Evolutionary conservation across 306 rosid genomes (phyloP).

Genomic region (Cicer arietinum): DNA sequence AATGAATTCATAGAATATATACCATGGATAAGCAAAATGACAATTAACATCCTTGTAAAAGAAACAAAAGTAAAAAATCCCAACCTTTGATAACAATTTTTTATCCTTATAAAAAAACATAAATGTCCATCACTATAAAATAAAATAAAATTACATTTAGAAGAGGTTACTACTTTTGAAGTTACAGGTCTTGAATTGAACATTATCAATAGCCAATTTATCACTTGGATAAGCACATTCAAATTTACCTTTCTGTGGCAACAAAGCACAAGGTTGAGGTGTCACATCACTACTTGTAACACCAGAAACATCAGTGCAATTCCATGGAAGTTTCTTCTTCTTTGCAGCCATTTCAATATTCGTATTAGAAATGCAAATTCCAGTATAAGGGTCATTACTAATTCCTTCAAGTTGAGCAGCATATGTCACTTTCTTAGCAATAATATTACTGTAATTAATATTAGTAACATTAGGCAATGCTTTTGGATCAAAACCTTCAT

Average conservation of each 20-base stretch:
- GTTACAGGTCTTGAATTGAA: conserved; percentile 57
- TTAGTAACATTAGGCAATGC: conserved; percentile 61
- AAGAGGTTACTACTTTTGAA: not conserved
- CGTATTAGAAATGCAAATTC: conserved; percentile 70
- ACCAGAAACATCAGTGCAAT: conserved; percentile 66
- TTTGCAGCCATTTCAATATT: conserved; percentile 31
- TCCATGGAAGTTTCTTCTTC: conserved; percentile 65
- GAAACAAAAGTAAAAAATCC: no score
- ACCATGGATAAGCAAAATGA: no score
- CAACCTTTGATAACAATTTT: no score
- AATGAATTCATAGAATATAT: no score
- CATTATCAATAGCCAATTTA: conserved; percentile 59
- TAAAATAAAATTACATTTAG: not conserved
- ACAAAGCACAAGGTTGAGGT: conserved; percentile 61
- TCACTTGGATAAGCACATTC: conserved; percentile 62
- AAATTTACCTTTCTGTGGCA: conserved; percentile 46
- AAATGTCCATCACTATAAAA: no score
- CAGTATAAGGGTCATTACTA: conserved; percentile 51
- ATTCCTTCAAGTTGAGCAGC: conserved; percentile 55
- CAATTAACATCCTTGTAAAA: no score
- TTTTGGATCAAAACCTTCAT: conserved; percentile 51
- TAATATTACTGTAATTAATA: conserved; percentile 60
- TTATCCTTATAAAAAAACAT: not conserved
- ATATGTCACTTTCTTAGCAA: conserved; percentile 52
- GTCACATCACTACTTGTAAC: conserved; percentile 59